Conservation (phyloP, 139 green algal genomes). For the Volvox reticuliferus region DNA sequence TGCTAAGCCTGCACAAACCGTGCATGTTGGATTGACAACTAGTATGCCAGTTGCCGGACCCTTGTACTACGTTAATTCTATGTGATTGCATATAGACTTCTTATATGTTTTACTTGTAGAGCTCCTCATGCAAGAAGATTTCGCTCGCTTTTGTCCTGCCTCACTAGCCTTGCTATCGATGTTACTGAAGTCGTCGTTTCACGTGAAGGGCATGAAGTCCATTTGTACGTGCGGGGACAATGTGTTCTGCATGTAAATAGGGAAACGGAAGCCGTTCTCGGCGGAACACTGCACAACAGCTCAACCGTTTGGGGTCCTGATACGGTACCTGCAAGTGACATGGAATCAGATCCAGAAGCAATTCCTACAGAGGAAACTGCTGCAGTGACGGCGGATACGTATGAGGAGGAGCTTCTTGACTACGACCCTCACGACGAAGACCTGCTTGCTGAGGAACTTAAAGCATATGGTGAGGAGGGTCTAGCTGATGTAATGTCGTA, state of each 20-base stretch:
- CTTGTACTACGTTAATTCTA: background rate
- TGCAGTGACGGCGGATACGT: background rate
- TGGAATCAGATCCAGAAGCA: background rate
- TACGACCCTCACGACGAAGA: slow-evolving; percentile 14
- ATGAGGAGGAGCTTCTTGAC: slow-evolving; percentile 35
- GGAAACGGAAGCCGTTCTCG: background rate
- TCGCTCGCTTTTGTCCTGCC: too few relatives aligned
- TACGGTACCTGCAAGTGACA: background rate
- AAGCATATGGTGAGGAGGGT: background rate
- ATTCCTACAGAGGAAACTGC: background rate
- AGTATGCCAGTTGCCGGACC: background rate
- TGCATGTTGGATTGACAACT: background rate
- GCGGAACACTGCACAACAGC: background rate
- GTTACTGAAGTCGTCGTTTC: background rate
- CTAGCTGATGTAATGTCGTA: background rate
- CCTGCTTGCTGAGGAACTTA: slow-evolving; percentile 1
- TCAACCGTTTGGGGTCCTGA: background rate
- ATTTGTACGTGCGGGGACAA: background rate
- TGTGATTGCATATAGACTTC: background rate
- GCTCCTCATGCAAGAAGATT: too few relatives aligned
- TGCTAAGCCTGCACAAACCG: background rate
- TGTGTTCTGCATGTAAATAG: background rate
- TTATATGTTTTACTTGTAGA: background rate
- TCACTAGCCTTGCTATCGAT: too few relatives aligned
- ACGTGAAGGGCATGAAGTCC: background rate